phyloP scores from a whole-genome alignment of 345 rosid genomes.

The Acer negundo region DNA sequence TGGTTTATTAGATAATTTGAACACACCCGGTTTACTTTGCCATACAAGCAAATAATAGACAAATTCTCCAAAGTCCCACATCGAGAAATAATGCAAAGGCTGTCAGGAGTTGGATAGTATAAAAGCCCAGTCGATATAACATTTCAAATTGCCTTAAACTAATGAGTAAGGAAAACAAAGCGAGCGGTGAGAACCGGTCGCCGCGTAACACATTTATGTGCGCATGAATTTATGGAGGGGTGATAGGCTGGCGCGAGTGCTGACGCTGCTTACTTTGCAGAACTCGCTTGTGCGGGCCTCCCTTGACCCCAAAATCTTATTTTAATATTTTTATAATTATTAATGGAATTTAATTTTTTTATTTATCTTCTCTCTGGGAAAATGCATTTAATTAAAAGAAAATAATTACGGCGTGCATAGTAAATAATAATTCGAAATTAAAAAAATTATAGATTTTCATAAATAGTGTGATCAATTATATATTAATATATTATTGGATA shows the following conservation, averaged over 20 bases:
- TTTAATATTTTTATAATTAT: too few species aligned
- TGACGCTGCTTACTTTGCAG: conserved; percentile 96
- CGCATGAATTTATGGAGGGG: conserved; percentile 91
- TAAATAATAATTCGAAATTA: too few species aligned
- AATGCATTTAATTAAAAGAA: too few species aligned
- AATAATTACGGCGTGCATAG: too few species aligned
- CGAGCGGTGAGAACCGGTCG: conserved; percentile 65
- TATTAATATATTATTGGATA: too few species aligned
- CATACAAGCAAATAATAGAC: too few species aligned
- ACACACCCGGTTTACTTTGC: too few species aligned
- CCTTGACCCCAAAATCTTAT: conserved; percentile 30
- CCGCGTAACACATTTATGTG: conserved; percentile 46
- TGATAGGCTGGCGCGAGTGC: conserved; percentile 71
- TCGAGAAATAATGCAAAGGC: background rate
- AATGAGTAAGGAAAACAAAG: conserved; percentile 99
- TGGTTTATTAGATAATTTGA: too few species aligned
- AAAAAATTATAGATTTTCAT: too few species aligned
- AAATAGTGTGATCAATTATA: too few species aligned
- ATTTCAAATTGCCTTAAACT: conserved; percentile 40
- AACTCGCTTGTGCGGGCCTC: conserved; percentile 90
- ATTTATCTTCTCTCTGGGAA: too few species aligned
- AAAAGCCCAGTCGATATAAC: rapidly evolving
- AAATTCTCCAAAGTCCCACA: conserved; percentile 26
- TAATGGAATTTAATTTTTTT: too few species aligned
- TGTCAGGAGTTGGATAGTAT: background rate